Conservation (phyloP, 371 early-diverging fungal genomes). For the Umbelopsis sp. region DNA sequence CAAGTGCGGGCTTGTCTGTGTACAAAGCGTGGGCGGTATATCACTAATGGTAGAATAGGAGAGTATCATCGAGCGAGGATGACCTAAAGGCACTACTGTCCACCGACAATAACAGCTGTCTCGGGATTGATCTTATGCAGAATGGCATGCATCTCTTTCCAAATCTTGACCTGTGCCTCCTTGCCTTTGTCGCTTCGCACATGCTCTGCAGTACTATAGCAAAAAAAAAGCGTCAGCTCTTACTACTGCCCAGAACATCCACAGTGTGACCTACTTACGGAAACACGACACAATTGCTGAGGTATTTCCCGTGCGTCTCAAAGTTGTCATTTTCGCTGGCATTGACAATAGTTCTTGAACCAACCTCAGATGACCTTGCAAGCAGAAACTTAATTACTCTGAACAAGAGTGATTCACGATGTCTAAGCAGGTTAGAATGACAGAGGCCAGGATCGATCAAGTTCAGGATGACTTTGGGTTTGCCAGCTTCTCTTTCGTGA, state of each 20-base stretch:
- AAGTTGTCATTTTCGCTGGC: neutral
- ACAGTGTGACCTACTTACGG: neutral
- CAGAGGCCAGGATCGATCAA: constrained; percentile 3
- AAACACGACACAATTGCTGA: neutral
- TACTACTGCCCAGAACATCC: neutral
- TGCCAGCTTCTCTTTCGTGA: neutral
- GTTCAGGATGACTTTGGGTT: neutral
- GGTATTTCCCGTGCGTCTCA: constrained; percentile 11
- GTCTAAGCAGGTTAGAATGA: constrained; percentile 4
- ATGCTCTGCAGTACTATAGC: neutral
- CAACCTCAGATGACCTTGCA: neutral
- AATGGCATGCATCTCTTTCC: neutral
- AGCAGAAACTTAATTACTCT: neutral
- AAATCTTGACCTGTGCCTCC: neutral
- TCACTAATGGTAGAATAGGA: too few relatives aligned
- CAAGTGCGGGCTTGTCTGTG: too few relatives aligned
- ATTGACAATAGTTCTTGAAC: neutral
- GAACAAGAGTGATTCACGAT: neutral
- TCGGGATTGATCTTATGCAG: constrained; percentile 1
- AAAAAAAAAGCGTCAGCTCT: too few relatives aligned
- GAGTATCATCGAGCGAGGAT: too few relatives aligned
- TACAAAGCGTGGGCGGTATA: too few relatives aligned
- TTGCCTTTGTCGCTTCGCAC: neutral
- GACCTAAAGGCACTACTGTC: neutral
- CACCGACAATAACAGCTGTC: neutral